phyloP scores from a whole-genome alignment of 768 basidiomycete species.

The Glaciozyma martinii region DNA sequence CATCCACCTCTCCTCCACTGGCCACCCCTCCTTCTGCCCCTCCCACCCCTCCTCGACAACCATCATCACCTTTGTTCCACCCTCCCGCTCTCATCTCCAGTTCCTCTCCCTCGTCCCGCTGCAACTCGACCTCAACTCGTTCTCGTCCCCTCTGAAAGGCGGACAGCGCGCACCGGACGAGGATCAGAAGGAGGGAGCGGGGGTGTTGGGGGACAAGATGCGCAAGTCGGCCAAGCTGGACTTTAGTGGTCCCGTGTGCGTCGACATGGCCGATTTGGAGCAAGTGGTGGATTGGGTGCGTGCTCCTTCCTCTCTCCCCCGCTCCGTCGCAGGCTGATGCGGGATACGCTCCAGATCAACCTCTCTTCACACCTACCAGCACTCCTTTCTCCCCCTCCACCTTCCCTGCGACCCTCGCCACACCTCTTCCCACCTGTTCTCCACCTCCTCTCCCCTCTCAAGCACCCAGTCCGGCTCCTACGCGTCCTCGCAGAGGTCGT shows the following conservation, averaged over 20 bases:
- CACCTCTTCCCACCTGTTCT: not conserved
- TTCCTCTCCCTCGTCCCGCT: constrained; percentile 6
- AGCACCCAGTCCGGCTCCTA: not conserved
- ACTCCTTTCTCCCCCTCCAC: not conserved
- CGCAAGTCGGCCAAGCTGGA: not conserved
- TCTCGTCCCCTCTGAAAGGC: not conserved
- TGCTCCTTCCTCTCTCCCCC: not conserved
- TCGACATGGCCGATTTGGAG: not conserved
- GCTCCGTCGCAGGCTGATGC: not conserved
- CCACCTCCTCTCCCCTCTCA: not conserved
- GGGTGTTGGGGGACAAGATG: not conserved
- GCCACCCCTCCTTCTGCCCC: not conserved
- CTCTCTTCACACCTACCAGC: not conserved
- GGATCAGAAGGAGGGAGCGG: not conserved
- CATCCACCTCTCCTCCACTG: not conserved
- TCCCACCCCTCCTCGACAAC: not conserved
- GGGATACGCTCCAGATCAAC: not conserved
- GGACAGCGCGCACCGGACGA: not conserved
- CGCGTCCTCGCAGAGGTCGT: not conserved
- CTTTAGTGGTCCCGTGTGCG: not conserved
- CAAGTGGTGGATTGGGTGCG: constrained; percentile 3
- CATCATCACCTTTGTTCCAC: not conserved
- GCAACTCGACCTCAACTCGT: constrained; percentile 7
- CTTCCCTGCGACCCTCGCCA: not conserved
- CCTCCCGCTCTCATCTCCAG: constrained; percentile 1